Evolutionary conservation across 805 yeast species (phyloP).

Genomic region (Hanseniaspora valbyensis): DNA sequence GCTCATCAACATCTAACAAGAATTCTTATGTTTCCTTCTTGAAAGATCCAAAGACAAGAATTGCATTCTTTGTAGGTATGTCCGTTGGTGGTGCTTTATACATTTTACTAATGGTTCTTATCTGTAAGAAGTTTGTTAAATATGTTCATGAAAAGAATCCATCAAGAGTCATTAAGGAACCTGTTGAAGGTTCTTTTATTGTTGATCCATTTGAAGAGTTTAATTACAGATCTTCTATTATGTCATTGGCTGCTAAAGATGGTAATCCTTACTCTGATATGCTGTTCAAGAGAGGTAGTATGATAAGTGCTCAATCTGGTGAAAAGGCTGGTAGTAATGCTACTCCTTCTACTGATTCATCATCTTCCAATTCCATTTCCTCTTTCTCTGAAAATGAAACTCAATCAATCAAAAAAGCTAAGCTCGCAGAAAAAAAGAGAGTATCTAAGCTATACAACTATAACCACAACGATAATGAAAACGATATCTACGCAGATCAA

Average conservation of each 20-base stretch:
- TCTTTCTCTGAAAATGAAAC: slow-evolving; percentile 3
- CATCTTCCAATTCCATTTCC: slow-evolving; percentile 3
- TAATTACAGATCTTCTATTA: slow-evolving; percentile 14
- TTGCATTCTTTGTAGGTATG: slow-evolving; percentile 76
- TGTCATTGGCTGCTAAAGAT: slow-evolving; percentile 11
- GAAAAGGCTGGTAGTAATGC: neutral
- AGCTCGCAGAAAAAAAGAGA: slow-evolving; percentile 8
- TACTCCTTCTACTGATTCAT: neutral
- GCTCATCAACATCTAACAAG: slow-evolving; percentile 15
- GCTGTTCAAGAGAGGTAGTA: slow-evolving; percentile 14
- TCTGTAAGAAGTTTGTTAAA: slow-evolving; percentile 41
- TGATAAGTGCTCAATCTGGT: neutral
- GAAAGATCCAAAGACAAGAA: slow-evolving; percentile 34
- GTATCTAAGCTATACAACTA: slow-evolving; percentile 10
- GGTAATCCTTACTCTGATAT: slow-evolving; percentile 12
- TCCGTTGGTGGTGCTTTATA: slow-evolving; percentile 64
- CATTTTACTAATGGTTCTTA: slow-evolving; percentile 46
- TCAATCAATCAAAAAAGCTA: slow-evolving; percentile 6
- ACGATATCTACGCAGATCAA: slow-evolving; percentile 20
- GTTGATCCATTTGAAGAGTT: slow-evolving; percentile 16
- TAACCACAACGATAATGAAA: slow-evolving; percentile 20
- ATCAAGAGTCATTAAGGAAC: slow-evolving; percentile 19
- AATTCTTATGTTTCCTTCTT: slow-evolving; percentile 22
- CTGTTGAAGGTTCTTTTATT: slow-evolving; percentile 13
- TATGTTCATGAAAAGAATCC: slow-evolving; percentile 24